Base-by-base conservation (phyloP, 148 eudicot genomes). In the Vaccinium myrtillus region DNA sequence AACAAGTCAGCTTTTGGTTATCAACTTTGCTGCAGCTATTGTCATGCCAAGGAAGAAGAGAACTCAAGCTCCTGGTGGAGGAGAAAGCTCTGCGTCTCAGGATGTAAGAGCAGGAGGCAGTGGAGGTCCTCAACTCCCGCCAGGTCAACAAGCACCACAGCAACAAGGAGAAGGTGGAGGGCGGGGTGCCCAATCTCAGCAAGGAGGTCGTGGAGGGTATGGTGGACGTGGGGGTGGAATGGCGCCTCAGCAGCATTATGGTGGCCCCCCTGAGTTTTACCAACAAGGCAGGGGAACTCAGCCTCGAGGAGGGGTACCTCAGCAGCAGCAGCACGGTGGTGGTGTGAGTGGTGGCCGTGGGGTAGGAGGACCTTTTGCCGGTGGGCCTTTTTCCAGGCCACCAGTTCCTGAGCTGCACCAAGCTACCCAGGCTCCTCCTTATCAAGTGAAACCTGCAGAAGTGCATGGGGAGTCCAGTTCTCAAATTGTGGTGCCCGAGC, bases 341-440 rank as follows among this genome's bases (percentile, higher is more conserved):
- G 87, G 87, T 36, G 87, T 84, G 32, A 82, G 81, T 83, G 91
- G 91, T 84, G 90, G 91, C 59, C 87, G 86, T 53, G 93, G 91
- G 85, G 86, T 87, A 77, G 92, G 89, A 63, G 92, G 89, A 70
- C 92, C 91, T 79, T 74, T 88, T 78, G 85, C 87, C 86, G 91
- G 94, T 87, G 93, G 91, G 82, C 92, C 89, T 50, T 81, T 88
- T 84, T 81, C 89, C 82, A 88, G 94, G 87, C 90, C 94, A 67
- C 84, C 93, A 86, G 90, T 84, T 90, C 93, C 99, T 94, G 99
- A 96, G 92, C 98, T 91, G 98, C 93, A 96, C 94, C 99, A 96
- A 96, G 99, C 98, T 80, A 85, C 92, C 85, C 93, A 83, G 86
- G 90, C 97, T 89, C 88, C 95, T 89, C 89, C 93, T 16, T 87